Evolutionary conservation across 306 rosid species (phyloP), one percentile per base, ranked within the genome.

Genomic region (Ceratonia siliqua): DNA sequence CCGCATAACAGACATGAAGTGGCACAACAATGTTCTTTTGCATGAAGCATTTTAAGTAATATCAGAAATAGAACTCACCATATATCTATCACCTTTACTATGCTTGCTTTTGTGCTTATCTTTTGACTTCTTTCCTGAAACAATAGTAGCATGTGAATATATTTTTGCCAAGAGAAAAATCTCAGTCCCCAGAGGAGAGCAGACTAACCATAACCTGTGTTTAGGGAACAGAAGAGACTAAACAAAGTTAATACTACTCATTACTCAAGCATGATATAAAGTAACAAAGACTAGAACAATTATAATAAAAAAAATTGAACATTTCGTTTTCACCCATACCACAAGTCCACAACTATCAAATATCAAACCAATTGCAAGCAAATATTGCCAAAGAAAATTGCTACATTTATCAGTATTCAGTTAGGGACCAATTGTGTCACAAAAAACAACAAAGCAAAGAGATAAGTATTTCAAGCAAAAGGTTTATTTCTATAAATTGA

Each of bases 111-210:
- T 88, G 89, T 80, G 87, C 73, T 48, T 85, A 65, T 88, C 97
- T 83, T 88, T 94, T 22, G 78, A 78, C 81, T 84, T 90, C 90
- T 86, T 94, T 53, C 84, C 98, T 90, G 89, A 76, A 50, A 74
- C 57, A 62, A 65, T 17, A 68, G 84, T 32, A 73, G 39, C 20
- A 48, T 35, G 41, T 38, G 18, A 70, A 68, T 54, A 74, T 45
- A 62, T 28, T 54, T 36, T 65, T 69, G 24, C 41, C 52, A 67
- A n/a, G 24, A 10, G 46, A n/a, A 64, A 49, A 77, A 77, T 33
- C 58, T 66, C 66, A 74, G 61, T 11, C 24, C 12, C 12, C 0
- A 73, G 30, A 41, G 69, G 42, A 18, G 17, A 30, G 45, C 8
- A 74, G 21, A 56, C 9, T 62, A 73, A 56, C 59, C 55, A 81